Conservation (phyloP, 495 filamentous ascomycete species). For the Neurospora sp. region DNA sequence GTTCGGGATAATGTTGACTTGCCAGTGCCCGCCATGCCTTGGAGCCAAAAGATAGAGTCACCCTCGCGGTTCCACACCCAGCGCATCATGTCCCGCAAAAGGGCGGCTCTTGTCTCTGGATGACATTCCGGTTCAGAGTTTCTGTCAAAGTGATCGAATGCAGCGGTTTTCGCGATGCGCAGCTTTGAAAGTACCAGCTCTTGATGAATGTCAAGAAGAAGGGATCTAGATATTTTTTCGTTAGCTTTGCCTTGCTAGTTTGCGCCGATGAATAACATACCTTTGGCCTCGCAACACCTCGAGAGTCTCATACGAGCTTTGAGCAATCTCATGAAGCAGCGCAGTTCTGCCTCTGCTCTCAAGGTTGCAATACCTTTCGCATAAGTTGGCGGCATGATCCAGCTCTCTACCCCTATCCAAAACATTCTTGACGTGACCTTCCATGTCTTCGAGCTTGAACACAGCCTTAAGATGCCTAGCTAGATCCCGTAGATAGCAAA, state of each 20-base stretch:
- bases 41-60: conserved; percentile 32
- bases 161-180: conserved; percentile 10
- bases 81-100: conserved; percentile 9
- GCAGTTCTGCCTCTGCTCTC: not conserved
- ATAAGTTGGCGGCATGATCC: not conserved
- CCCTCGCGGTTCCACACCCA: conserved; percentile 8
- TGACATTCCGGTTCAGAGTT: conserved; percentile 19
- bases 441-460: not conserved
- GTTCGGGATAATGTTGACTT: conserved; percentile 38
- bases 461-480: not conserved
- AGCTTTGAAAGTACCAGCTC: conserved; percentile 2
- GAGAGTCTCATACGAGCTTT: not conserved
- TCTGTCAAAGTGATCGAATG: conserved; percentile 20
- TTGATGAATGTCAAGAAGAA: not conserved
- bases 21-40: conserved; percentile 37
- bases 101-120: conserved; percentile 18
- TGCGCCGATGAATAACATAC: not conserved
- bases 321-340: not conserved
- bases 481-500: not conserved
- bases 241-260: not conserved
- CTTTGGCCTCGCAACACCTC: not conserved
- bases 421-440: not conserved
- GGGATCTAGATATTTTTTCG: not conserved
- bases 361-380: not conserved
- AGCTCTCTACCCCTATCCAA: not conserved